These are phyloP conservation scores for Excoecaria agallocha DNA, from an alignment of 345 rosid species.

Conservation along the genomic window DNA sequence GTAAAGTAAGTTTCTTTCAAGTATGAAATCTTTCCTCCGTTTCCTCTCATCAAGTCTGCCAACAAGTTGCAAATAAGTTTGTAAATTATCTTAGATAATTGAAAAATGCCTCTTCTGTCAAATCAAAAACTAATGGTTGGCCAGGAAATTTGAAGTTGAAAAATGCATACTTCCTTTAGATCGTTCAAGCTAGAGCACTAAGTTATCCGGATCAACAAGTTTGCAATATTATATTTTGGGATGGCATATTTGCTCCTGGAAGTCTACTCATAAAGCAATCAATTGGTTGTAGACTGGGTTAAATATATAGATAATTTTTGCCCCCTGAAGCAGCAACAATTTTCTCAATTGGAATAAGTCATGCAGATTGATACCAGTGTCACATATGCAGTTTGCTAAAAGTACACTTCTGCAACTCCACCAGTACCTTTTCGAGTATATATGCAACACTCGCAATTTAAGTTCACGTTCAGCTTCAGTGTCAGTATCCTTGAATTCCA, in stretches of 20 bases:
- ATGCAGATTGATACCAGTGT: neutral
- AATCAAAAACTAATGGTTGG: neutral
- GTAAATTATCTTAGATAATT: neutral
- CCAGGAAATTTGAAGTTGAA: neutral
- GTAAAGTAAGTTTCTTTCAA: slow-evolving; percentile 79
- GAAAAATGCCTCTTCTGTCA: neutral
- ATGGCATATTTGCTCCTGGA: neutral
- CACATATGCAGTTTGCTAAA: neutral
- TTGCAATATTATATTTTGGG: neutral
- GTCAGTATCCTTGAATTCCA: slow-evolving; percentile 86
- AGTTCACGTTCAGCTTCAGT: slow-evolving; percentile 69
- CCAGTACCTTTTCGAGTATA: slow-evolving; percentile 71
- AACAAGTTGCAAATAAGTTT: slow-evolving; percentile 20
- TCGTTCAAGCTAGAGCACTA: neutral
- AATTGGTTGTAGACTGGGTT: neutral
- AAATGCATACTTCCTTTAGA: neutral
- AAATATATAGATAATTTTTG: neutral
- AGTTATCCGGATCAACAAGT: neutral
- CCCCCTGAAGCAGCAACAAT: no score
- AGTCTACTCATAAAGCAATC: neutral
- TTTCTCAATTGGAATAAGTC: neutral
- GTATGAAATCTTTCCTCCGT: slow-evolving; percentile 80
- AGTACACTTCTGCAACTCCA: neutral
- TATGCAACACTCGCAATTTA: slow-evolving; percentile 74
- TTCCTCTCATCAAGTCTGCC: slow-evolving; percentile 95